These are phyloP conservation scores for Tricholoma sp. DNA, from an alignment of 768 basidiomycete species.

Conservation along the genomic window DNA sequence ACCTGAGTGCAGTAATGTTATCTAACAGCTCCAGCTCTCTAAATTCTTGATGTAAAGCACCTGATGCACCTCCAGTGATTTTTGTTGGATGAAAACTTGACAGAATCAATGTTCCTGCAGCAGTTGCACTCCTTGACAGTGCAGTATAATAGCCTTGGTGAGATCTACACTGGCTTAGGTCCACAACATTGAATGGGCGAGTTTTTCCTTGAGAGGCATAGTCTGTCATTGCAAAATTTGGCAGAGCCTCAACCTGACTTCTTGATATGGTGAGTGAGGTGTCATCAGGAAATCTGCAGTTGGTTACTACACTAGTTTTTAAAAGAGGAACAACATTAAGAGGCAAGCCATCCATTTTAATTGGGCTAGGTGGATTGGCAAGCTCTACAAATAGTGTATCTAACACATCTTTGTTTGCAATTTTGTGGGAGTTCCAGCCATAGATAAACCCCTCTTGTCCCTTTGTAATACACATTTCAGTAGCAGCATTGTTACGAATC, in stretches of 20 bases:
- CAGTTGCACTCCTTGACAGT: no score
- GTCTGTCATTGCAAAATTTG: conserved; percentile 23
- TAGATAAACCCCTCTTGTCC: conserved; percentile 22
- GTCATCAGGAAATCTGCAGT: conserved; percentile 12
- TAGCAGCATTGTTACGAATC: no score
- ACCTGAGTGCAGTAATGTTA: no score
- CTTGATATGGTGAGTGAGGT: conserved; percentile 5
- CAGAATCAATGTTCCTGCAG: no score
- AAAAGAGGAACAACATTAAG: conserved; percentile 27
- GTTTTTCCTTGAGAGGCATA: conserved; percentile 24
- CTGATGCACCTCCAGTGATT: no score
- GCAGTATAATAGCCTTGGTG: no score
- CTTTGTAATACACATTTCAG: no score
- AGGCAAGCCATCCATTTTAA: conserved; percentile 22
- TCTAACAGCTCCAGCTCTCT: no score
- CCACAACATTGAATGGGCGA: conserved; percentile 20
- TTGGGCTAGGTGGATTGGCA: conserved; percentile 15
- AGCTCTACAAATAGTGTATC: conserved; percentile 27
- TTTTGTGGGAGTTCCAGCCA: conserved; percentile 19
- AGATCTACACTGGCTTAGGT: conserved; percentile 10
- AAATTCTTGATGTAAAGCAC: no score
- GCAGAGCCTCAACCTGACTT: conserved; percentile 17
- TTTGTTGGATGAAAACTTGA: no score
- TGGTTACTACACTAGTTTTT: not conserved
- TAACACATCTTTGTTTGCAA: conserved; percentile 15